Evolutionary conservation across 306 rosid species (phyloP).

Genomic region (Abrus pulchellus): DNA sequence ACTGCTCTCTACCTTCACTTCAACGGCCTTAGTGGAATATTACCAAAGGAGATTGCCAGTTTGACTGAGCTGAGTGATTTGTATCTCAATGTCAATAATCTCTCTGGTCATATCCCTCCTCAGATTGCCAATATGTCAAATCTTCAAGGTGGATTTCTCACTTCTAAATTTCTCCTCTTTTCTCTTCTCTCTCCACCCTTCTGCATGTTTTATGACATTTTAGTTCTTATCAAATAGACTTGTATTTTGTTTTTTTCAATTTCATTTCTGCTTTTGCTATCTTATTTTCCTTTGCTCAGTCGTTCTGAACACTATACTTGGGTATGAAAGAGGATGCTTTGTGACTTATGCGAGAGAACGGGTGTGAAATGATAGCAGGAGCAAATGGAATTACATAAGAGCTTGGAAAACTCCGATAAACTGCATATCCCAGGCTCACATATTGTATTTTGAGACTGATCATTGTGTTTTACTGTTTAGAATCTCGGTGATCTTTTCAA

Average conservation of each 20-base stretch:
- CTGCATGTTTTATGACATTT: slow-evolving; percentile 2
- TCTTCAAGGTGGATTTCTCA: slow-evolving; percentile 76
- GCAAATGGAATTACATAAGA: not conserved
- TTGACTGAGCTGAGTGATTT: slow-evolving; percentile 72
- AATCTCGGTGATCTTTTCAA: no score
- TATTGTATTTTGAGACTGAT: no score
- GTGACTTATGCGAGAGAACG: no score
- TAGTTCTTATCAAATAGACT: not conserved
- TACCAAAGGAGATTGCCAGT: slow-evolving; percentile 71
- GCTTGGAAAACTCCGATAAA: not conserved
- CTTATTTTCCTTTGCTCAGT: no score
- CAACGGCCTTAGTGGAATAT: slow-evolving; percentile 72
- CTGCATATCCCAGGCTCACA: not conserved
- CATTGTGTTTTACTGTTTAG: no score
- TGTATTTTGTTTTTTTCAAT: not conserved
- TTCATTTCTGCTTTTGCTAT: no score
- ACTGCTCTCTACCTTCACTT: slow-evolving; percentile 86
- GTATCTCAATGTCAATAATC: slow-evolving; percentile 79
- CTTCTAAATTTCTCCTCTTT: slow-evolving; percentile 13
- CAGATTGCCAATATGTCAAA: slow-evolving; percentile 71
- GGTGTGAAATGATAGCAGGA: not conserved
- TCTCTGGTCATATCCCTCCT: slow-evolving; percentile 75
- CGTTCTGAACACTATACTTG: not conserved
- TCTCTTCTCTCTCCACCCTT: not conserved
- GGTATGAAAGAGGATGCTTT: slow-evolving; percentile 14